Percentiles rank a stretch among this genome's conserved stretches.
Conservation (phyloP, 2,329 filamentous ascomycete species). For the Arthrobotrys pseudoclavata region DNA sequence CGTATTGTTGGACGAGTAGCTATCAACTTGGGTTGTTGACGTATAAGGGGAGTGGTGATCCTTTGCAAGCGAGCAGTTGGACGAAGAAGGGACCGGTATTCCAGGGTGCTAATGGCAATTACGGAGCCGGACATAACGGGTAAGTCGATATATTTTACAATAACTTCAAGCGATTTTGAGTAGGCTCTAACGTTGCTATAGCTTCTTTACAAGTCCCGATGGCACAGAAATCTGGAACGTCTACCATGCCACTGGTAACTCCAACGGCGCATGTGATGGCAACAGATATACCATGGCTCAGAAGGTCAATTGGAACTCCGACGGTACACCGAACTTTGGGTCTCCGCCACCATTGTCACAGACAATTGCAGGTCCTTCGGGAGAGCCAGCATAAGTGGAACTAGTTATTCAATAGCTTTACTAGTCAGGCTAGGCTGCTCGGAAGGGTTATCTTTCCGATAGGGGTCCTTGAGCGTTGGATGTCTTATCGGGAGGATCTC, state of each 20-base stretch:
- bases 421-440: neutral
- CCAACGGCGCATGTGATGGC: constrained; percentile 70
- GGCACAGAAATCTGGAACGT: constrained; percentile 71
- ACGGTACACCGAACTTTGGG: constrained; percentile 72
- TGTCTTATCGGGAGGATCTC: constrained; percentile 27
- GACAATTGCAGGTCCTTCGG: constrained; percentile 65
- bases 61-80: constrained; percentile 68
- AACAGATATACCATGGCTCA: constrained; percentile 72
- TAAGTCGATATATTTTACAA: constrained; percentile 58
- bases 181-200: constrained; percentile 61
- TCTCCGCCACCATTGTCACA: constrained; percentile 64
- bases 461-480: constrained; percentile 13
- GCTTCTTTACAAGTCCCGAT: constrained; percentile 73
- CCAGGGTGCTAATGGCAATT: constrained; percentile 72
- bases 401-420: neutral
- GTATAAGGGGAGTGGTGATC: constrained; percentile 71
- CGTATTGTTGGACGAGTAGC: constrained; percentile 72
- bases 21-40: constrained; percentile 72
- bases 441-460: constrained; percentile 15
- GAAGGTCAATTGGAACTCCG: constrained; percentile 69
- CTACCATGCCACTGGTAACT: constrained; percentile 71
- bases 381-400: constrained; percentile 62
- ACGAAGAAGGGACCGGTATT: constrained; percentile 71
- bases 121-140: constrained; percentile 72
- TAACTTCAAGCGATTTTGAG: neutral